A percentile compares a stretch with the other conserved stretches of the same genome.
Conservation (phyloP, 345 rosid genomes). For the Turritis glabra region DNA sequence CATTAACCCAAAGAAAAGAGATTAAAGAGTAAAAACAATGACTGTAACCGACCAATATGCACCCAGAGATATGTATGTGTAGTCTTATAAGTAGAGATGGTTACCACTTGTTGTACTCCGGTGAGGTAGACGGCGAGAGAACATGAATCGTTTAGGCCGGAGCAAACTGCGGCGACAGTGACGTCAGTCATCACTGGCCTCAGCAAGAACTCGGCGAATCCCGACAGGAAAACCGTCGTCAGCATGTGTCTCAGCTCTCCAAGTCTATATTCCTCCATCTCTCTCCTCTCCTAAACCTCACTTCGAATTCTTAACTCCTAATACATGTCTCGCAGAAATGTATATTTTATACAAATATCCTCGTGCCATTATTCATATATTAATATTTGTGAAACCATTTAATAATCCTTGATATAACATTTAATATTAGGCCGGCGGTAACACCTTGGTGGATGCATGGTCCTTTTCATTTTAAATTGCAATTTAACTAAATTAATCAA, state of each 20-base stretch:
- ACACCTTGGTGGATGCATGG: background rate
- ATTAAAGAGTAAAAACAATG: too few species aligned
- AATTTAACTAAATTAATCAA: background rate
- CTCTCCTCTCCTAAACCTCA: background rate
- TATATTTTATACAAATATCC: background rate
- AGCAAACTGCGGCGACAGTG: constrained; percentile 75
- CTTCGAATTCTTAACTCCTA: background rate
- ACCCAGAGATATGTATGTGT: too few species aligned
- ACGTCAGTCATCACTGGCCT: constrained; percentile 75
- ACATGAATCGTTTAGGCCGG: constrained; percentile 58
- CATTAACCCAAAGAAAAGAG: too few species aligned
- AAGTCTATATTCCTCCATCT: constrained; percentile 37
- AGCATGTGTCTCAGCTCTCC: constrained; percentile 53
- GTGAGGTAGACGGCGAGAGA: constrained; percentile 85
- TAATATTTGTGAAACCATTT: background rate
- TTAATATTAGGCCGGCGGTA: background rate
- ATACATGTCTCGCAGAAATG: background rate
- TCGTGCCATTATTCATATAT: background rate
- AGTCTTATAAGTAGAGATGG: too few species aligned
- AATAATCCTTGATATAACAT: background rate
- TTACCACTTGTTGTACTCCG: constrained; percentile 81
- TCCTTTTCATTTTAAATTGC: background rate
- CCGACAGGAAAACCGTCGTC: constrained; percentile 59
- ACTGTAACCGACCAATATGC: too few species aligned
- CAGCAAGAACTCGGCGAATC: constrained; percentile 43